Evolutionary conservation across 495 filamentous ascomycete species (phyloP).

Genomic region (Penicillium canescens): DNA sequence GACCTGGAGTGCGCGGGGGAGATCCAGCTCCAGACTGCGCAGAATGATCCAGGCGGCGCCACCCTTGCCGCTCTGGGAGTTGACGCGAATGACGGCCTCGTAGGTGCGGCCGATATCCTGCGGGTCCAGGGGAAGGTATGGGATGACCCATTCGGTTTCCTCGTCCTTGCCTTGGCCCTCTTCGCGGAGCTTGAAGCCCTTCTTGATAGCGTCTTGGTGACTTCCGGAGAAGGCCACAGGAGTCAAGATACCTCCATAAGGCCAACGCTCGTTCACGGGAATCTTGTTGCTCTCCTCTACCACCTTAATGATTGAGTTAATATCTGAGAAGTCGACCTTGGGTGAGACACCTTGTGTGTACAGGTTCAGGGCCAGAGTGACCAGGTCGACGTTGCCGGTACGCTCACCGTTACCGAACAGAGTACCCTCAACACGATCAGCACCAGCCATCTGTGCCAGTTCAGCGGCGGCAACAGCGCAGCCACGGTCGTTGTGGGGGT

Average conservation of each 20-base stretch:
- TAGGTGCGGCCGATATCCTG: conserved; percentile 93
- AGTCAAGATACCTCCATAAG: conserved; percentile 75
- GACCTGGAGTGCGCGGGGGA: conserved; percentile 89
- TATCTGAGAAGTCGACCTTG: conserved; percentile 87
- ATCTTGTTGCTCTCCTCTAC: conserved; percentile 96
- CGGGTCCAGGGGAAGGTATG: conserved; percentile 92
- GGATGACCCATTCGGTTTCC: conserved; percentile 64
- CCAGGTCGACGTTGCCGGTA: conserved; percentile 94
- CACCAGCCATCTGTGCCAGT: conserved; percentile 96
- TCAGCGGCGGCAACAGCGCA: conserved; percentile 89
- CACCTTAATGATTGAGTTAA: conserved; percentile 81
- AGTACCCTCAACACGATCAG: conserved; percentile 91
- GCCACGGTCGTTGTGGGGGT: conserved; percentile 94
- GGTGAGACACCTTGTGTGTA: conserved; percentile 94
- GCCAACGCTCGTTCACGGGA: conserved; percentile 82
- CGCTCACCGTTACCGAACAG: conserved; percentile 95
- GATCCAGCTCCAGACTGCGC: conserved; percentile 82
- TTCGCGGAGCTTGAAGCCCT: conserved; percentile 81
- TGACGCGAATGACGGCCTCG: conserved; percentile 97
- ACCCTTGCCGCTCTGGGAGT: conserved; percentile 93
- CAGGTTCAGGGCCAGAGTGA: conserved; percentile 92
- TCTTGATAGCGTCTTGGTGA: conserved; percentile 98
- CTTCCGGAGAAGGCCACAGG: conserved; percentile 39
- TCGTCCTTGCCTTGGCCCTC: conserved; percentile 57
- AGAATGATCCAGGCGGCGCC: conserved; percentile 95